Conservation (phyloP, 2,329 filamentous ascomycete species). For the Paramyrothecium sp. region DNA sequence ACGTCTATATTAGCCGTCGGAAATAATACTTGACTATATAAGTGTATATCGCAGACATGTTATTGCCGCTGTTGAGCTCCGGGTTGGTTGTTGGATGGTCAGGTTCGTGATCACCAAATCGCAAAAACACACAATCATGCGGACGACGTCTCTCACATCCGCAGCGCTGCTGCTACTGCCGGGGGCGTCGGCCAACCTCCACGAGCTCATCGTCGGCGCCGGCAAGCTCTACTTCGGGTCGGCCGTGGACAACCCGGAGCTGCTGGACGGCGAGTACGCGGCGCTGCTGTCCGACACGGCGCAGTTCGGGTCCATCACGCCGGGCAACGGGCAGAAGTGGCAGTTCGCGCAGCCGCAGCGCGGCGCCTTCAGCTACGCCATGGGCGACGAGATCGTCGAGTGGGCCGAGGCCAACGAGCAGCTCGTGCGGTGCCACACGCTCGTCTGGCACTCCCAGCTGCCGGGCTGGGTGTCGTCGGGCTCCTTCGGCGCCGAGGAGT, state of each 20-base stretch:
- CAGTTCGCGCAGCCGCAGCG: not conserved
- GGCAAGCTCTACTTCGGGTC: not conserved
- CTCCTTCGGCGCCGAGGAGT: not conserved
- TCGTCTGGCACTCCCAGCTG: not conserved
- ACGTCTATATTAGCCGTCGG: too few relatives aligned
- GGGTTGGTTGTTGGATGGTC: not conserved
- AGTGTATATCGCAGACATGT: not conserved
- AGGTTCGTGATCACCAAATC: too few relatives aligned
- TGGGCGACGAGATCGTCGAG: not conserved
- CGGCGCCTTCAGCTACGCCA: not conserved
- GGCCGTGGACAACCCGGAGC: not conserved
- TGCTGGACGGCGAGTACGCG: not conserved
- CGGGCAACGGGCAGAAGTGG: not conserved
- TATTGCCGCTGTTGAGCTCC: not conserved
- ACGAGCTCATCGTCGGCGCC: not conserved
- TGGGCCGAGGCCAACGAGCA: not conserved
- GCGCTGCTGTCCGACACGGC: not conserved
- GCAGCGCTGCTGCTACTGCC: not conserved
- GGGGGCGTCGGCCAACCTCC: not conserved
- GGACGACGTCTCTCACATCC: not conserved
- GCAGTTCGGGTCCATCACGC: not conserved
- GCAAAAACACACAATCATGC: not conserved
- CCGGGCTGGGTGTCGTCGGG: not conserved
- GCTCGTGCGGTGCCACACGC: not conserved
- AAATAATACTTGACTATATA: not conserved